Conservation (phyloP, 2,329 filamentous ascomycete species). For the Paecilomyces variotii region DNA sequence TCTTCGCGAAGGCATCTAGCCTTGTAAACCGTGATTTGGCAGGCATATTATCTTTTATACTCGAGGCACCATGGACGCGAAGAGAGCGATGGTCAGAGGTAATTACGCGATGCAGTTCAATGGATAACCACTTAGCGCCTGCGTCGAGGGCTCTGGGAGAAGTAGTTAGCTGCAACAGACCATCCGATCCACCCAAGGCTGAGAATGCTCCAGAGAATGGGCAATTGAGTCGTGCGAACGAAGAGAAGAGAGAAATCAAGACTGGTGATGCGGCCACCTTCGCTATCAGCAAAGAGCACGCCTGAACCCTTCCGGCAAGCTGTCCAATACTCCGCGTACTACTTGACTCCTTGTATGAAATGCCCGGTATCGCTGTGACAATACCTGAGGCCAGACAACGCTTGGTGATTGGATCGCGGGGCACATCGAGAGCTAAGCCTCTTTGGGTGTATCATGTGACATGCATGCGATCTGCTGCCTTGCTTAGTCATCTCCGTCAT, state of each 20-base stretch:
- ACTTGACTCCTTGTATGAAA: neutral
- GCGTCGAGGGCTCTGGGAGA: conserved; percentile 6
- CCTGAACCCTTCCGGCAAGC: neutral
- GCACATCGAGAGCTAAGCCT: neutral
- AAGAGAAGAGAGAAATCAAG: neutral
- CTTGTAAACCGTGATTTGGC: conserved; percentile 88
- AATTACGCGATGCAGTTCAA: neutral
- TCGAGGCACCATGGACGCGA: neutral
- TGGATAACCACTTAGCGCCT: conserved; percentile 7
- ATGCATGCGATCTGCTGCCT: neutral
- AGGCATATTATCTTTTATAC: conserved; percentile 53
- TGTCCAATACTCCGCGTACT: neutral
- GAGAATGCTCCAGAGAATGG: conserved; percentile 1
- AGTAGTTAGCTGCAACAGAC: conserved; percentile 2
- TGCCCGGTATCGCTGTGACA: neutral
- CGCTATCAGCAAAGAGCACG: neutral
- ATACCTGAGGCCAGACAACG: neutral
- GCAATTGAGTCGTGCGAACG: neutral
- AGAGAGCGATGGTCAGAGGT: neutral
- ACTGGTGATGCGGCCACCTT: neutral
- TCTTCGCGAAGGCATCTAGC: conserved; percentile 98
- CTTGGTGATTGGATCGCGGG: neutral
- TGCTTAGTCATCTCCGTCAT: neutral
- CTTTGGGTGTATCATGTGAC: neutral
- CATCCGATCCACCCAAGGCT: conserved; percentile 3